These are phyloP conservation scores for Acer negundo DNA, from an alignment of 345 rosid species.

Conservation along the genomic window DNA sequence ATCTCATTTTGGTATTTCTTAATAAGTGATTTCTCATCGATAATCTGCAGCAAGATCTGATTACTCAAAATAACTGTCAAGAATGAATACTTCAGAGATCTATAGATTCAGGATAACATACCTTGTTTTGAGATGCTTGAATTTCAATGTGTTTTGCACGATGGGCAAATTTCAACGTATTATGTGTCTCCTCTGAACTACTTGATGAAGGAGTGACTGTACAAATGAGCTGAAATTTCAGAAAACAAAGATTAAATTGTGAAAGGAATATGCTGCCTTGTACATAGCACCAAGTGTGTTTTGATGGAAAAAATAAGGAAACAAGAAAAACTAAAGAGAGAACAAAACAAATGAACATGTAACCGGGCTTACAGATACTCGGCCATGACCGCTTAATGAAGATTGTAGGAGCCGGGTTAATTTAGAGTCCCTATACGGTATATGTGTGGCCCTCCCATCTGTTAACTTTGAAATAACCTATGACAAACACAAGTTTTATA, in stretches of 20 bases:
- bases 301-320: conserved; percentile 5
- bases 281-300: conserved; percentile 16
- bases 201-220: conserved; percentile 97
- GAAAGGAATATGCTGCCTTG: background rate
- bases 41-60: conserved; percentile 58
- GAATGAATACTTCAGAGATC: conserved; percentile 5
- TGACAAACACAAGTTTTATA: conserved; percentile 17
- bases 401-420: conserved; percentile 97
- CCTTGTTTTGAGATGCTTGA: conserved; percentile 95
- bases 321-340: background rate
- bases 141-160: conserved; percentile 99
- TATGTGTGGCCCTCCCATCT: conserved; percentile 82
- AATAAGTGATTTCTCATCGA: conserved; percentile 97
- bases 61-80: conserved; percentile 22
- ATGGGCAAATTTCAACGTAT: conserved; percentile 97
- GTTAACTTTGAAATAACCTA: conserved; percentile 99
- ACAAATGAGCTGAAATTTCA: conserved; percentile 87
- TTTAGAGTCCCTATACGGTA: conserved; percentile 99
- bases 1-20: conserved; percentile 98
- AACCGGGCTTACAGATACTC: conserved; percentile 83
- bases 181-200: conserved; percentile 96
- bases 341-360: background rate
- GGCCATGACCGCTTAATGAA: conserved; percentile 97
- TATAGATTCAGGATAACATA: conserved; percentile 17
- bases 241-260: conserved; percentile 15